These are phyloP conservation scores for Scleromitrula shiraiana DNA, from an alignment of 2,329 filamentous ascomycete genomes.

Conservation along the genomic window DNA sequence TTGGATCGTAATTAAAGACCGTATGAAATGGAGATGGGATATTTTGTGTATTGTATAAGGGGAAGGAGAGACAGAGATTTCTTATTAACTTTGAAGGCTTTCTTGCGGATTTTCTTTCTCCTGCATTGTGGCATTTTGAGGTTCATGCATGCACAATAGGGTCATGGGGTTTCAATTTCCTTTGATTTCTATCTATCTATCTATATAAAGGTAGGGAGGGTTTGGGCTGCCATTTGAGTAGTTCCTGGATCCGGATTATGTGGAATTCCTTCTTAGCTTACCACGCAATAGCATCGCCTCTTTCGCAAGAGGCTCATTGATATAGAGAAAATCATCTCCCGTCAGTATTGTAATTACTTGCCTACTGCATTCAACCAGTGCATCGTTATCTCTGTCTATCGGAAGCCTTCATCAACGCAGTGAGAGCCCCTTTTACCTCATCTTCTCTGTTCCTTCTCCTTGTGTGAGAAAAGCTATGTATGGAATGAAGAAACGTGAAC, in stretches of 20 bases:
- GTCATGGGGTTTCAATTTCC: not conserved
- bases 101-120: not conserved
- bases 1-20: slow-evolving; percentile 30
- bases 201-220: not conserved
- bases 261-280: not conserved
- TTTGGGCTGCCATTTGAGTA: not conserved
- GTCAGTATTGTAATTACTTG: too few species aligned
- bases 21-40: not conserved
- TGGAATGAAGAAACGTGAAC: too few species aligned
- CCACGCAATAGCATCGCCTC: not conserved
- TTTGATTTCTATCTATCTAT: too few species aligned
- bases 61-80: not conserved
- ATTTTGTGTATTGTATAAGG: not conserved
- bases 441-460: too few species aligned
- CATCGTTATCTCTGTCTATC: too few species aligned
- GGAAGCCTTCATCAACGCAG: too few species aligned
- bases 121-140: not conserved
- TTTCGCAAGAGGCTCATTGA: not conserved
- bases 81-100: too few species aligned
- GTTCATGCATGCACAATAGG: slow-evolving; percentile 2
- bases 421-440: too few species aligned
- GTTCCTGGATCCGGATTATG: not conserved
- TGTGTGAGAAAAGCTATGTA: too few species aligned
- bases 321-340: too few species aligned
- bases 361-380: too few species aligned